Percentiles rank a stretch among this genome's conserved stretches.
These are phyloP conservation scores for Limonomyces culmigenus DNA, from an alignment of 1,284 basidiomycete genomes.

Conservation along the genomic window DNA sequence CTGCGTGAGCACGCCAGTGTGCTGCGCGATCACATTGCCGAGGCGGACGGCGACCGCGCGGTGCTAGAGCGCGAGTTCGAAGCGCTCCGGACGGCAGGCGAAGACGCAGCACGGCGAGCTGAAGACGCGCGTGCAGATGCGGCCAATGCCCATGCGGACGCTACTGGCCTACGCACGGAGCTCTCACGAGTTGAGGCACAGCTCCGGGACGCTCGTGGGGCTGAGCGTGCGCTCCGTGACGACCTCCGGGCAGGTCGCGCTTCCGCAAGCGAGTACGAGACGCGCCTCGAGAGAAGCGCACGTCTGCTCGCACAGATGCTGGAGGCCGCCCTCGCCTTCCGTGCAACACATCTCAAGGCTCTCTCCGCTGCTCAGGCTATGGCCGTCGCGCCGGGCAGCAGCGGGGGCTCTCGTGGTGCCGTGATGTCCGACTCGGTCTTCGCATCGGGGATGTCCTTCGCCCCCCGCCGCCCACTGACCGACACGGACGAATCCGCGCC, in stretches of 20 bases:
- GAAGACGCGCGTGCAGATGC: conserved; percentile 40
- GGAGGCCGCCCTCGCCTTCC: conserved; percentile 58
- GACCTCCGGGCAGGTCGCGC: conserved; percentile 41
- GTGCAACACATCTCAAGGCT: conserved; percentile 55
- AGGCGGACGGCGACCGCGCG: conserved; percentile 82
- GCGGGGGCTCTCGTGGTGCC: conserved; percentile 4
- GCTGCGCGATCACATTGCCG: conserved; percentile 76
- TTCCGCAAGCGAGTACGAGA: conserved; percentile 52
- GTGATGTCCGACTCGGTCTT: neutral
- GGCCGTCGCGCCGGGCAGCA: conserved; percentile 10
- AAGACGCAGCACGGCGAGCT: conserved; percentile 37
- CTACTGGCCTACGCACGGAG: conserved; percentile 50
- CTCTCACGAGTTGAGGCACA: conserved; percentile 53
- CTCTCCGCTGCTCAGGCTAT: conserved; percentile 44
- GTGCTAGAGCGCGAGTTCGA: conserved; percentile 78
- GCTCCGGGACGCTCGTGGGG: conserved; percentile 40
- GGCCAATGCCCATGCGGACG: conserved; percentile 46
- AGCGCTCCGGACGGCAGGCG: conserved; percentile 49
- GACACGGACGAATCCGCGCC: conserved; percentile 47
- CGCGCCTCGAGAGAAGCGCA: conserved; percentile 37
- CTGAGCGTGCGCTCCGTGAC: conserved; percentile 44
- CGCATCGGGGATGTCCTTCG: conserved; percentile 17
- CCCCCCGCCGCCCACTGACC: conserved; percentile 24
- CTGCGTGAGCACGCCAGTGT: conserved; percentile 70
- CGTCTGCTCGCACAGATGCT: conserved; percentile 56